Evolutionary conservation across 2,329 filamentous ascomycete species (phyloP).

Genomic region (Aspergillus versicolor): DNA sequence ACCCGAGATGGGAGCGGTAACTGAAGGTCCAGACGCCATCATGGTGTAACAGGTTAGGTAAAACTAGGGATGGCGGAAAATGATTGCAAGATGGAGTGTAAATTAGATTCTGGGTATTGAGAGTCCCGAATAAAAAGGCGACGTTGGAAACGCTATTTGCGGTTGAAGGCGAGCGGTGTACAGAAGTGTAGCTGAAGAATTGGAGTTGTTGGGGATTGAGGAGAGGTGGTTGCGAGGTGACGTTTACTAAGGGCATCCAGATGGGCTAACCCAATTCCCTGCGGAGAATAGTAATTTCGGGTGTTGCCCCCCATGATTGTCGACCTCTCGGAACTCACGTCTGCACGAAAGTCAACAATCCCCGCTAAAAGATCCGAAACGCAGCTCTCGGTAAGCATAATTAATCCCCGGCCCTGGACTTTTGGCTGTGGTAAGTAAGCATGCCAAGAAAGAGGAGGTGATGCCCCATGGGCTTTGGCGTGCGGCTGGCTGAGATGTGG

Average conservation of each 20-base stretch:
- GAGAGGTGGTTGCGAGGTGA: slow-evolving; percentile 34
- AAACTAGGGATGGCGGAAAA: slow-evolving; percentile 16
- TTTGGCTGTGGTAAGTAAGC: slow-evolving; percentile 12
- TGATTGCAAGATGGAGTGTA: not conserved
- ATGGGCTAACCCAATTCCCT: slow-evolving; percentile 27
- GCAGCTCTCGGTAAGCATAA: slow-evolving; percentile 16
- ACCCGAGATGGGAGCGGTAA: slow-evolving; percentile 22
- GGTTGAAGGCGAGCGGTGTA: slow-evolving; percentile 1
- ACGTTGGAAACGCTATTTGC: slow-evolving; percentile 11
- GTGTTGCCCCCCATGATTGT: not conserved
- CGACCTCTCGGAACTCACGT: not conserved
- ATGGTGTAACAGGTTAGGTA: slow-evolving; percentile 18
- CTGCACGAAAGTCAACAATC: not conserved
- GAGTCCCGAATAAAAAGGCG: slow-evolving; percentile 16
- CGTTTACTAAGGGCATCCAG: slow-evolving; percentile 30
- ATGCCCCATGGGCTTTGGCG: slow-evolving; percentile 9
- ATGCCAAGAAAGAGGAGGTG: slow-evolving; percentile 20
- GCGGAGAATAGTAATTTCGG: slow-evolving; percentile 23
- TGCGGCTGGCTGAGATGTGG: slow-evolving; percentile 16
- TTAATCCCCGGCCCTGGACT: not conserved
- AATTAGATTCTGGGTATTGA: not conserved
- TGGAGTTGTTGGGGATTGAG: slow-evolving; percentile 15
- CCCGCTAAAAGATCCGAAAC: slow-evolving; percentile 9
- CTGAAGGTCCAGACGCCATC: slow-evolving; percentile 30
- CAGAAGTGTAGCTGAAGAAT: slow-evolving; percentile 13